Percentiles rank a stretch among this genome's conserved stretches.
These are phyloP conservation scores for Theobroma cacao DNA, from an alignment of 345 rosid species.

Conservation along the genomic window DNA sequence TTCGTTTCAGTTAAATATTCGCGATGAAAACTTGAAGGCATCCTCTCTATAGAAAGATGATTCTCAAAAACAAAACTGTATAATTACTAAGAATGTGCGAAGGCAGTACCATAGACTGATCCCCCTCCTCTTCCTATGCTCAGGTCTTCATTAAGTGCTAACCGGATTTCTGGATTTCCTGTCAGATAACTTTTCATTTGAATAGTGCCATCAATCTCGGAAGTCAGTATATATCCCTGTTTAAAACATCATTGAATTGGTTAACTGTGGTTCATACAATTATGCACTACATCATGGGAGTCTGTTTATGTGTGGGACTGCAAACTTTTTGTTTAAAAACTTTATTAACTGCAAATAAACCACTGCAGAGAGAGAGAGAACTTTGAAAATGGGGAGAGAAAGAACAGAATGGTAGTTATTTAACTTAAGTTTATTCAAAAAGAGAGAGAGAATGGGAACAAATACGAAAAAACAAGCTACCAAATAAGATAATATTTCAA, in stretches of 20 bases:
- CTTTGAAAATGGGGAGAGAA: not conserved
- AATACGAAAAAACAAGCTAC: not conserved
- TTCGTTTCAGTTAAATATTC: not conserved
- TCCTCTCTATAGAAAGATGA: conserved; percentile 1
- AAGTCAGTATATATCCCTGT: conserved; percentile 96
- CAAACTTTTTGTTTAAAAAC: not conserved
- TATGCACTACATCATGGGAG: not conserved
- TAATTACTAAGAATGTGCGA: conserved; percentile 1
- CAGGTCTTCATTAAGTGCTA: conserved; percentile 96
- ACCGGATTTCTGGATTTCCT: conserved; percentile 94
- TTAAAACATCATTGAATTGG: conserved; percentile 8
- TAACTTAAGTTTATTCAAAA: not conserved
- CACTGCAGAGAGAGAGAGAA: not conserved
- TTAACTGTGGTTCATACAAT: not conserved
- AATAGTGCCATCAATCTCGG: conserved; percentile 99
- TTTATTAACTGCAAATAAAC: not conserved
- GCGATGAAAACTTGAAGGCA: conserved; percentile 5
- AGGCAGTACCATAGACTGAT: conserved; percentile 68
- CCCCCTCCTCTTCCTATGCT: conserved; percentile 79
- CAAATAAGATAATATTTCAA: too few species aligned
- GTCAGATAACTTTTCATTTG: conserved; percentile 99
- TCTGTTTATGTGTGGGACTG: not conserved
- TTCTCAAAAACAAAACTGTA: conserved; percentile 4
- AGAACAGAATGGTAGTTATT: not conserved
- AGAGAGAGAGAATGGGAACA: not conserved